Base-by-base conservation (phyloP, 768 basidiomycete species). In the Rhizopogon sp. region DNA sequence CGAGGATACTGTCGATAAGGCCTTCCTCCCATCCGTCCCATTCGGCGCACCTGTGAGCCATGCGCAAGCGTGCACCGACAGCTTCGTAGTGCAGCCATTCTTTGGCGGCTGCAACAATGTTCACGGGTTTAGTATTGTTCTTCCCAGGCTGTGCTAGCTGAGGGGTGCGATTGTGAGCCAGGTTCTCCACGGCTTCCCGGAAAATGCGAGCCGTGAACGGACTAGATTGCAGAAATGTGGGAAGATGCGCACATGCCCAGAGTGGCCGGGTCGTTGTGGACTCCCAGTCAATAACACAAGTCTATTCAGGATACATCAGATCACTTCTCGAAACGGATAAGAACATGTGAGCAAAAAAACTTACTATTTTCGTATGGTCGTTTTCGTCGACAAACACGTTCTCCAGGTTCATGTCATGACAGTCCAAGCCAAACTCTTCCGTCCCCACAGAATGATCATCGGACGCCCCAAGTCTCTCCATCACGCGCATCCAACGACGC, bases 1-100 rank as follows among this genome's bases (percentile, higher is more conserved):
- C 89, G 17, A 93, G 74, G 33, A 91, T 88, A 55, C 82, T 84
- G 5, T 84, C 82, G 1, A 88, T 80, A 16, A 93, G 74, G 0
- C 89, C 90, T 65, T 93, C 90, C 64, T 93, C 90, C 90, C 91
- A 93, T 2, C 90, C 91, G 60, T 93, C 90, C 90, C 90, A 93
- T 65, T 93, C 90, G 37, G 78, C 81, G 60, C 85, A 89, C 28
- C 89, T 83, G 67, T 93, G 90, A 3, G 87, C 88, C 70, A 85
- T 77, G 44, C 91, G 82, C 50, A 90, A 72, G 3, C 83, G 79
- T 43, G 79, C 75, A 4, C 91, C 87, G 14, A 78, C 64, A 3
- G 78, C 72, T 66, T 93, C 90, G 60, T 85, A 82, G 60, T 84
- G 79, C 3, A 91, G 76, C 90, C 91, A 93, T 62, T 88, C 85